A percentile compares a stretch with the other conserved stretches of the same genome.
Evolutionary conservation across 208 protist genomes (phyloP).

Genomic region (Leishmania tropica): DNA sequence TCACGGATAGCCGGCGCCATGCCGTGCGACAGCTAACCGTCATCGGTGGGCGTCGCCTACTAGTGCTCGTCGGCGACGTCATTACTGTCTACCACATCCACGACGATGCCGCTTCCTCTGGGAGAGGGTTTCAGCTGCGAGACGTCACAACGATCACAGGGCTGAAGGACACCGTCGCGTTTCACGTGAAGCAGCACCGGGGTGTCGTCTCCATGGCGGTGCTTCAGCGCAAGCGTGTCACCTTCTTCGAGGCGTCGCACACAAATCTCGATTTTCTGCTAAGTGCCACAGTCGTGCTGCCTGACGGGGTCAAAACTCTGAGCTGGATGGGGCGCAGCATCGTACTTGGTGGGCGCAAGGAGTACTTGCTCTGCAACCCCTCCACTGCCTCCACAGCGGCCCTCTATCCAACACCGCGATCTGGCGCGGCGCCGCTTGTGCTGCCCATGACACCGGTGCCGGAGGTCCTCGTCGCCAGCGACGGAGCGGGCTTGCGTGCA

Average conservation of each 20-base stretch:
- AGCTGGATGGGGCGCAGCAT: conserved; percentile 62
- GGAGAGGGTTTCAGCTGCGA: conserved; percentile 6
- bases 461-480: conserved; percentile 60
- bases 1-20: conserved; percentile 21
- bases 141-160: conserved; percentile 19
- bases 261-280: conserved; percentile 22
- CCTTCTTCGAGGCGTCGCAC: conserved; percentile 51
- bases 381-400: conserved; percentile 14
- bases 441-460: conserved; percentile 64
- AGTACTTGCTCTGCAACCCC: conserved; percentile 42
- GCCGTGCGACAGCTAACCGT: conserved; percentile 45
- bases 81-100: conserved; percentile 18
- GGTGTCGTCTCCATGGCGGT: conserved; percentile 52
- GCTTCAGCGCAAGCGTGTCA: conserved; percentile 54
- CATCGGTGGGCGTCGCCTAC: conserved; percentile 36
- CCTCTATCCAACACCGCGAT: conserved; percentile 38
- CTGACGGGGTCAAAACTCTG: conserved; percentile 50
- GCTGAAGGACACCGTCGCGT: conserved; percentile 42
- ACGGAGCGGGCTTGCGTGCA: conserved; percentile 39
- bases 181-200: conserved; percentile 55
- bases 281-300: conserved; percentile 42
- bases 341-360: conserved; percentile 55
- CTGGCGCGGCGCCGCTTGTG: conserved; percentile 45
- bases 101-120: not conserved
- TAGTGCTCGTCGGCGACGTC: conserved; percentile 31